phyloP scores from a whole-genome alignment of 768 basidiomycete genomes.

The Rhizopogon salebrosus region DNA sequence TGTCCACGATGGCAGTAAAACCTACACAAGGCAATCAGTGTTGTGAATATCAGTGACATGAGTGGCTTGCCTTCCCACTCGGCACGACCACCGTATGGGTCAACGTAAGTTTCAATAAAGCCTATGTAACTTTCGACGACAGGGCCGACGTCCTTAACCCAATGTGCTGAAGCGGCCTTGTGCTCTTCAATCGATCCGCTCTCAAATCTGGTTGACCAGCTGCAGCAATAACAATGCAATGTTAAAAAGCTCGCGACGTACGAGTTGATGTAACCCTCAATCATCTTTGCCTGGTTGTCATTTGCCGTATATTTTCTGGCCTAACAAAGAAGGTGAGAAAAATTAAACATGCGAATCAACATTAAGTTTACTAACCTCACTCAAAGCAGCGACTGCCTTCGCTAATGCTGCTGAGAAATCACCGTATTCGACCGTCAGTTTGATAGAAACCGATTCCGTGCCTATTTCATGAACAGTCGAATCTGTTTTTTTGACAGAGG shows the following conservation, averaged over 20 bases:
- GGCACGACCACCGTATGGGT: slow-evolving; percentile 86
- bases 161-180: slow-evolving; percentile 68
- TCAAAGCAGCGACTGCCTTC: slow-evolving; percentile 50
- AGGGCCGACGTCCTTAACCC: slow-evolving; percentile 86
- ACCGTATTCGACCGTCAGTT: slow-evolving; percentile 66
- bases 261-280: slow-evolving; percentile 77
- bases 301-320: slow-evolving; percentile 73
- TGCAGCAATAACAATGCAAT: neutral
- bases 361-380: slow-evolving; percentile 39
- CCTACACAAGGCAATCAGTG: slow-evolving; percentile 35
- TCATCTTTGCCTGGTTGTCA: slow-evolving; percentile 66
- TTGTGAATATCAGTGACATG: neutral
- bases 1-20: slow-evolving; percentile 87
- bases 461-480: slow-evolving; percentile 41
- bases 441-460: slow-evolving; percentile 37
- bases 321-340: slow-evolving; percentile 28
- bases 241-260: slow-evolving; percentile 24
- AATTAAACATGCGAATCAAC: neutral
- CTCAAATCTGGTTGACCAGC: slow-evolving; percentile 41
- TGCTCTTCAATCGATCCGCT: slow-evolving; percentile 79
- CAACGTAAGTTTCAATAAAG: slow-evolving; percentile 83
- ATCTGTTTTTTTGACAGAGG: slow-evolving; percentile 51
- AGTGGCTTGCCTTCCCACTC: slow-evolving; percentile 77
- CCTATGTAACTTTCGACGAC: slow-evolving; percentile 88
- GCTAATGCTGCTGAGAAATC: slow-evolving; percentile 60